Base-by-base conservation (phyloP, 2,329 filamentous ascomycete species). In the Trichoderma breve region DNA sequence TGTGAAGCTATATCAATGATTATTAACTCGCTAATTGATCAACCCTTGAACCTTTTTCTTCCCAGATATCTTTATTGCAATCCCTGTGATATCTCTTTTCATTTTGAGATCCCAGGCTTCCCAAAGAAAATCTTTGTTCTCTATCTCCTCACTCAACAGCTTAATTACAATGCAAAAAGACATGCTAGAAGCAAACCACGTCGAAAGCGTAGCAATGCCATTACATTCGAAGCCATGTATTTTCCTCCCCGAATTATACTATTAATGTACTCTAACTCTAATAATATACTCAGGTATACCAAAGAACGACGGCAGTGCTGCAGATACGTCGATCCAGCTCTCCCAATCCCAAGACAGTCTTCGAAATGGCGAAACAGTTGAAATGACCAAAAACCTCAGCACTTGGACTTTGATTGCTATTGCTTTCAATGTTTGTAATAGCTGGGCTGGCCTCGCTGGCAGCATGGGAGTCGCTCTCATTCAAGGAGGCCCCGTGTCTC, bases 381-480 rank as follows among this genome's bases (percentile, higher is more conserved):
- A 51, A 30, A 32, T 53, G 39, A 66, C 24, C 7, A 66, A 66
- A n/a, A 53, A 66, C n/a, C 34, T 66, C n/a, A 30, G 39, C 18
- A 32, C 30, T 5, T 36, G 61, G 43, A 21, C 39, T 30, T 60
- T 67, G 21, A 51, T 60, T 21, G 30, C 43, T 4, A 36, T 60
- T 47, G 70, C 57, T 7, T 73, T 70, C 63, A 70, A 73, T 21
- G 32, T 76, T 15, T 75, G 73, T 72, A 78, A 77, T 66, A 77
- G 75, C 70, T 78, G 76, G 77, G 60, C 73, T 4, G 76, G 71
- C 4, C 51, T 77, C 8, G 67, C 76, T 4, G 73, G 74, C 1
- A 77, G 75, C 1, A 32, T 78, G 21, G 68, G 66, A 21, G 74
- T 76, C 9, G 75, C 76, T 39, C 55, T 78, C 26, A 7, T 32